A percentile compares a stretch with the other conserved stretches of the same genome.
Evolutionary conservation across 2,329 filamentous ascomycete genomes (phyloP).

Genomic region (Zasmidium cellare): DNA sequence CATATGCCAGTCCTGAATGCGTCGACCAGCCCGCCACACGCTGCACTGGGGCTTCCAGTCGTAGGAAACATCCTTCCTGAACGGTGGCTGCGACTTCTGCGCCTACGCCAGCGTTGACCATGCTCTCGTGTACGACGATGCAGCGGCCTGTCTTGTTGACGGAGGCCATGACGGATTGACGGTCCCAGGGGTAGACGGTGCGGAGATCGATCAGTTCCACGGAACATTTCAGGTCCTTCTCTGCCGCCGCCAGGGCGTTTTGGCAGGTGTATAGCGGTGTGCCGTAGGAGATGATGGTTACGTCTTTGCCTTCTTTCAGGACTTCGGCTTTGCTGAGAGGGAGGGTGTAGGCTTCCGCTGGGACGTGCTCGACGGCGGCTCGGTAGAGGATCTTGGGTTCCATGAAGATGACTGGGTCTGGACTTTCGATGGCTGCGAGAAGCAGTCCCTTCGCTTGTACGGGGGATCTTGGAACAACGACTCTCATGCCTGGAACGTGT

Average conservation of each 20-base stretch:
- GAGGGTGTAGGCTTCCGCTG: constrained; percentile 75
- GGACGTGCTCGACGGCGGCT: constrained; percentile 88
- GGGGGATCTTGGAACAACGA: constrained; percentile 83
- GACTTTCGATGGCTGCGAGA: constrained; percentile 70
- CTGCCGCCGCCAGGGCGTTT: constrained; percentile 71
- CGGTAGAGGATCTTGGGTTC: constrained; percentile 93
- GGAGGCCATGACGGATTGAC: constrained; percentile 74
- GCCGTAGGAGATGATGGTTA: constrained; percentile 86
- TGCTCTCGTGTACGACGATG: constrained; percentile 87
- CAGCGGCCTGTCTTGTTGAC: constrained; percentile 84
- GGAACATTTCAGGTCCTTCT: constrained; percentile 72
- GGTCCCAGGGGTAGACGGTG: constrained; percentile 91
- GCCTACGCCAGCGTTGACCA: constrained; percentile 85
- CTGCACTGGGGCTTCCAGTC: constrained; percentile 80
- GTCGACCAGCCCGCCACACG: constrained; percentile 89
- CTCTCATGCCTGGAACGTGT: constrained; percentile 80
- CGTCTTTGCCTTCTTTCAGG: constrained; percentile 73
- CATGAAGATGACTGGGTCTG: constrained; percentile 89
- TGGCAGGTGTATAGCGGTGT: constrained; percentile 85
- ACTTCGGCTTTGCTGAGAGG: constrained; percentile 84
- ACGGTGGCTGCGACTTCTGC: constrained; percentile 87
- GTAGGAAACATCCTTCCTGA: constrained; percentile 81
- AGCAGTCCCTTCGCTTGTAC: constrained; percentile 86
- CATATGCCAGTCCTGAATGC: constrained; percentile 76
- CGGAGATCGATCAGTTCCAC: constrained; percentile 85